Conservation (phyloP, 2,329 filamentous ascomycete genomes). For the Atkinsonella hypoxylon region DNA sequence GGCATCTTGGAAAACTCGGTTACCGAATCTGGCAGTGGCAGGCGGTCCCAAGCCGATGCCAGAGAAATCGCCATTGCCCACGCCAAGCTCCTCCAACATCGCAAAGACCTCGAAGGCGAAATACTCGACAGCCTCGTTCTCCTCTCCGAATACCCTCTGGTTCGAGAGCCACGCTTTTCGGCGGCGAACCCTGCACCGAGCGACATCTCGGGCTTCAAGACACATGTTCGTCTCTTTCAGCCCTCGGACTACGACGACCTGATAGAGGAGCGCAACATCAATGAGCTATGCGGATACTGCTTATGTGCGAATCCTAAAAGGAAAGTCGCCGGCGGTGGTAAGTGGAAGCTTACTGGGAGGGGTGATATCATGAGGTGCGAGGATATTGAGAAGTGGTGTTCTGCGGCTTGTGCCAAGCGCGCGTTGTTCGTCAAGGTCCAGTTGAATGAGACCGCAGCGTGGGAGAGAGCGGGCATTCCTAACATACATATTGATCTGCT, state of each 20-base stretch:
- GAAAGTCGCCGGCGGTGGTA: slow-evolving; percentile 42
- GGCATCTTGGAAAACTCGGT: slow-evolving; percentile 48
- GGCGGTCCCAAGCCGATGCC: slow-evolving; percentile 24
- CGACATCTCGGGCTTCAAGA: slow-evolving; percentile 55
- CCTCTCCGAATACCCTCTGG: slow-evolving; percentile 49
- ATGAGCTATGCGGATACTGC: slow-evolving; percentile 69
- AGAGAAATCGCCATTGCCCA: slow-evolving; percentile 66
- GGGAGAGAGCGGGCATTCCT: slow-evolving; percentile 57
- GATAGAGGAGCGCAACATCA: slow-evolving; percentile 78
- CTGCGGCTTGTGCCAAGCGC: slow-evolving; percentile 61
- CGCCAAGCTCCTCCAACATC: slow-evolving; percentile 69
- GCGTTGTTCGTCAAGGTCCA: slow-evolving; percentile 84
- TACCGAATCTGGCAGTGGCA: slow-evolving; percentile 10
- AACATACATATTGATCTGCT: slow-evolving; percentile 49
- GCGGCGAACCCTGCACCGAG: slow-evolving; percentile 38
- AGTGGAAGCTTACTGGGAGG: slow-evolving; percentile 53
- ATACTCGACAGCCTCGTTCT: slow-evolving; percentile 63
- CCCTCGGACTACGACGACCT: slow-evolving; percentile 82
- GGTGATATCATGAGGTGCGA: slow-evolving; percentile 53
- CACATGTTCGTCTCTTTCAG: slow-evolving; percentile 61
- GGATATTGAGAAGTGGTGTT: slow-evolving; percentile 81
- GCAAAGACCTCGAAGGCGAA: slow-evolving; percentile 62
- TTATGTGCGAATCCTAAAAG: slow-evolving; percentile 60
- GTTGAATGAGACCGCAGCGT: slow-evolving; percentile 72
- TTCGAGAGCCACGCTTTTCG: slow-evolving; percentile 18